phyloP scores from a whole-genome alignment of 768 basidiomycete species.

The Termitomyces sp. region DNA sequence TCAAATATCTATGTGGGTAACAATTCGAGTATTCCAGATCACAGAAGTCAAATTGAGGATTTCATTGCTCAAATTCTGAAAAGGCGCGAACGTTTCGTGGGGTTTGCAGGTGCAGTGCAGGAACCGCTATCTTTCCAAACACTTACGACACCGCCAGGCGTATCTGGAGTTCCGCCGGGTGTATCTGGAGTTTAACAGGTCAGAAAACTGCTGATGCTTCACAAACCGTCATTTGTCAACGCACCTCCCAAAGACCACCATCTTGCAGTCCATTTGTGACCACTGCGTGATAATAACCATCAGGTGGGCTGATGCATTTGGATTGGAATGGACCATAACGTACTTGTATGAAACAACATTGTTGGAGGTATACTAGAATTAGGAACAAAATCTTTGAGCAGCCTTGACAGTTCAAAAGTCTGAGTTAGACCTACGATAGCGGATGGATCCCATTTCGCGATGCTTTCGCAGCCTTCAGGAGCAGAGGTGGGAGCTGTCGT shows the following conservation, averaged over 20 bases:
- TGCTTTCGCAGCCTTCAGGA: neutral
- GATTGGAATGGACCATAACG: neutral
- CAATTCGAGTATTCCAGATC: neutral
- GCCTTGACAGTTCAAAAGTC: neutral
- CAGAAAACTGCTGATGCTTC: neutral
- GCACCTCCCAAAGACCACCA: conserved; percentile 9
- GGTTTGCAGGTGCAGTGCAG: neutral
- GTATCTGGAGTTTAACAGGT: neutral
- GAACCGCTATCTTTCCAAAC: conserved; percentile 10
- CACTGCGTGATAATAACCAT: neutral
- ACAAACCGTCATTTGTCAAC: neutral
- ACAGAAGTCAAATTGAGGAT: neutral
- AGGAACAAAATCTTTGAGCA: neutral
- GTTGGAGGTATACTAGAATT: conserved; percentile 1
- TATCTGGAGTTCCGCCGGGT: conserved; percentile 5
- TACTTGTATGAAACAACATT: conserved; percentile 2
- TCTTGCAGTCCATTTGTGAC: conserved; percentile 9
- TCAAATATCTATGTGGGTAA: no score
- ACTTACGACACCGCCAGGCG: conserved; percentile 2
- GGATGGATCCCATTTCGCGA: neutral
- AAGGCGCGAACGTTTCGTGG: conserved; percentile 1
- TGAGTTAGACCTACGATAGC: neutral
- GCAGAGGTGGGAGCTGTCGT: neutral
- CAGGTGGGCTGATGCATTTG: neutral
- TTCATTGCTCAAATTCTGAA: conserved; percentile 1